Percentiles rank a stretch among this genome's conserved stretches.
Evolutionary conservation across 768 basidiomycete genomes (phyloP).

Genomic region (Kondoa malvinella): DNA sequence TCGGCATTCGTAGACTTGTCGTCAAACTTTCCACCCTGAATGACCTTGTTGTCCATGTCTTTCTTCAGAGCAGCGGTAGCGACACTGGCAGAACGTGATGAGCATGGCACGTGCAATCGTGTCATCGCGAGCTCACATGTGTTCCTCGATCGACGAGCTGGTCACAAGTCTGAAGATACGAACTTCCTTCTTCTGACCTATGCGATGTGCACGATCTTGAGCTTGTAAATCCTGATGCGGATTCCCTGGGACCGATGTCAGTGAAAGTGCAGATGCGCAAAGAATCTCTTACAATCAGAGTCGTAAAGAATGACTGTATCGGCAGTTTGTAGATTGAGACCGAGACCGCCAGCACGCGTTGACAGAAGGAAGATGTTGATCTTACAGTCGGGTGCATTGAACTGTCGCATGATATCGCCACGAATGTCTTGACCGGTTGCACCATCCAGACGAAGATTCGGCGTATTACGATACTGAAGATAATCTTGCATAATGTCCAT

Average conservation of each 20-base stretch:
- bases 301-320: constrained; percentile 87
- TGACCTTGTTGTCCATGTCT: constrained; percentile 97
- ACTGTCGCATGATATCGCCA: constrained; percentile 65
- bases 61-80: constrained; percentile 87
- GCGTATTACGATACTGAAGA: constrained; percentile 51
- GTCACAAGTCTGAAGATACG: constrained; percentile 93
- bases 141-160: constrained; percentile 94
- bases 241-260: constrained; percentile 43
- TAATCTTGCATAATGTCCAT: constrained; percentile 78
- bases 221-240: constrained; percentile 98
- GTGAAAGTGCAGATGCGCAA: background rate
- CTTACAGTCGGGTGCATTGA: constrained; percentile 54
- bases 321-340: constrained; percentile 85
- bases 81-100: constrained; percentile 30
- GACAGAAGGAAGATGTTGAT: constrained; percentile 59
- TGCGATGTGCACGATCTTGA: constrained; percentile 92
- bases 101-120: background rate
- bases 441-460: constrained; percentile 86
- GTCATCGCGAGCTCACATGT: constrained; percentile 47
- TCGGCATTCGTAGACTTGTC: constrained; percentile 97
- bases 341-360: constrained; percentile 63
- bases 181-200: constrained; percentile 95
- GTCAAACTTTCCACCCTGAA: constrained; percentile 40
- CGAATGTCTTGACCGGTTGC: constrained; percentile 61
- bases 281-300: constrained; percentile 14